These are phyloP conservation scores for Chrysoporthe austroafricana DNA, from an alignment of 2,329 filamentous ascomycete genomes.

Conservation along the genomic window DNA sequence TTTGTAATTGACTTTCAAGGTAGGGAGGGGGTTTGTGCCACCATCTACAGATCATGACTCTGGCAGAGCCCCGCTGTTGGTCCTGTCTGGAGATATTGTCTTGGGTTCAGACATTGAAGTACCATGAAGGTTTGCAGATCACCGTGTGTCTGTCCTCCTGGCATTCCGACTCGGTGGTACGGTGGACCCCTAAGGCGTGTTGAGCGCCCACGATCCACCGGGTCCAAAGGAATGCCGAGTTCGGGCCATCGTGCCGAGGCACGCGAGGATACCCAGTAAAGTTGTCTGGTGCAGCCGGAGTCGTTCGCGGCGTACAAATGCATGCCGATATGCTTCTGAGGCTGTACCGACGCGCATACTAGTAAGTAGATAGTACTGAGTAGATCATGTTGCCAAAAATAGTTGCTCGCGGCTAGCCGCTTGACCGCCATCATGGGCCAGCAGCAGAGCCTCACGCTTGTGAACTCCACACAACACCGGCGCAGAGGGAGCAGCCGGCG, in stretches of 20 bases:
- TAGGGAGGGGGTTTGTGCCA: not conserved
- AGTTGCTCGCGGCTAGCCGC: not conserved
- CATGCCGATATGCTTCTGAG: too few relatives aligned
- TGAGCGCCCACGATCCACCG: not conserved
- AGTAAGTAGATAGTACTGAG: not conserved
- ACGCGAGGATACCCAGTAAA: too few relatives aligned
- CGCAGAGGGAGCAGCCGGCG: not conserved
- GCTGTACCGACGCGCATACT: not conserved
- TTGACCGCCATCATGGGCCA: not conserved
- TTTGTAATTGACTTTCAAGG: not conserved
- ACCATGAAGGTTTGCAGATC: not conserved
- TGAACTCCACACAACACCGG: not conserved
- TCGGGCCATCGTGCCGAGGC: not conserved
- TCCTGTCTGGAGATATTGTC: not conserved
- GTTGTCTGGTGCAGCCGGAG: too few relatives aligned
- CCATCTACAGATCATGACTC: not conserved
- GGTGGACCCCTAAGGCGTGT: not conserved
- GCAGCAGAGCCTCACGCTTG: constrained; percentile 18
- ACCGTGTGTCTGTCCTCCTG: not conserved
- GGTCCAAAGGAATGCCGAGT: not conserved
- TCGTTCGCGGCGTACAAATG: too few relatives aligned
- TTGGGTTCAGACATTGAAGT: not conserved
- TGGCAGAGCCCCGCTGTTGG: not conserved
- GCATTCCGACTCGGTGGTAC: not conserved
- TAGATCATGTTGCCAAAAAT: constrained; percentile 23